These are phyloP conservation scores for Komagataella ulmi DNA, from an alignment of 805 yeast species.

Conservation along the genomic window DNA sequence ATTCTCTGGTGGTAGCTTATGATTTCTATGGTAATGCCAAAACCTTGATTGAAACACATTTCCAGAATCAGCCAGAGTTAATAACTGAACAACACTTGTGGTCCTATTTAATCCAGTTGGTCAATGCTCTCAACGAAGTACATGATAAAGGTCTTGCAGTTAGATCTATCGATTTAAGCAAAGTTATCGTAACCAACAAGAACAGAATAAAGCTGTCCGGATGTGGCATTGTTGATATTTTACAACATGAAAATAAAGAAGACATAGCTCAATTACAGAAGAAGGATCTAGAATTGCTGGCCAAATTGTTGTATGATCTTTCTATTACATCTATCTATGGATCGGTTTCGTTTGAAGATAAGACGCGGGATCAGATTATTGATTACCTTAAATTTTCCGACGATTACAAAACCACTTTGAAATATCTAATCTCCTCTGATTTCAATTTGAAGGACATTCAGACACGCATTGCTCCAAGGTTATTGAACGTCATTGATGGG, in stretches of 20 bases:
- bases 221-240: conserved; percentile 58
- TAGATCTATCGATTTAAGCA: conserved; percentile 48
- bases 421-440: conserved; percentile 18
- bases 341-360: neutral
- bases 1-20: conserved; percentile 62
- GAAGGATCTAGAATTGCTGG: conserved; percentile 47
- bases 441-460: conserved; percentile 19
- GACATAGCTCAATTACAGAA: conserved; percentile 24
- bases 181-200: conserved; percentile 60
- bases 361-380: conserved; percentile 12
- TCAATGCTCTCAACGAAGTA: conserved; percentile 50
- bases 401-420: conserved; percentile 29
- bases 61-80: conserved; percentile 28
- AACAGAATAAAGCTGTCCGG: conserved; percentile 62
- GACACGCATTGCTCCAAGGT: conserved; percentile 25
- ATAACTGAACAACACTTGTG: conserved; percentile 60
- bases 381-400: conserved; percentile 23
- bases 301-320: conserved; percentile 43
- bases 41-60: conserved; percentile 60
- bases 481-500: conserved; percentile 34
- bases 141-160: conserved; percentile 57
- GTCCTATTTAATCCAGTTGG: conserved; percentile 64
- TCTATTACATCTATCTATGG: conserved; percentile 20
- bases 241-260: conserved; percentile 18
- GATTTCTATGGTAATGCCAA: conserved; percentile 74